phyloP scores from a whole-genome alignment of 2,329 filamentous ascomycete species.

The Diaporthe sp. region DNA sequence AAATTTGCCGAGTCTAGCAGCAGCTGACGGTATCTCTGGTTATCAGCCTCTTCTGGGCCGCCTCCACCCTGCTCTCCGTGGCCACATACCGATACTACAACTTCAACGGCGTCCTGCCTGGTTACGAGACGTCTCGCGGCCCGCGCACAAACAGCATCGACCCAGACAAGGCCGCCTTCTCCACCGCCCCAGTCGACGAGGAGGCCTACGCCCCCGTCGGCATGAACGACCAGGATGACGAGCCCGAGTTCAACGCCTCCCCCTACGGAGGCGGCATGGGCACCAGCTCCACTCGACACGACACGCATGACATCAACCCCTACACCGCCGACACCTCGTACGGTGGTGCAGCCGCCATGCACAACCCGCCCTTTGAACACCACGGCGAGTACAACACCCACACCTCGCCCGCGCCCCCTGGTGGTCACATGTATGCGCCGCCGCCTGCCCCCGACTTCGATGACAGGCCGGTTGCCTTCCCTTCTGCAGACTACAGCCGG shows the following conservation, averaged over 20 bases:
- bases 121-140: conserved; percentile 63
- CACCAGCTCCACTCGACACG: conserved; percentile 46
- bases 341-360: conserved; percentile 41
- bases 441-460: conserved; percentile 59
- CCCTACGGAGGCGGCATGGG: conserved; percentile 42
- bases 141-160: conserved; percentile 67
- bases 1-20: conserved; percentile 20
- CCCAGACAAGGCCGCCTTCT: conserved; percentile 78
- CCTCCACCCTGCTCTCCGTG: conserved; percentile 68
- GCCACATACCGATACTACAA: conserved; percentile 74
- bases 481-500: conserved; percentile 69
- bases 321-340: conserved; percentile 42
- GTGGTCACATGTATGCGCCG: conserved; percentile 53
- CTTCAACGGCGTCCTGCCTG: conserved; percentile 72
- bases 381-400: conserved; percentile 63
- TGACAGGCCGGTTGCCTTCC: conserved; percentile 66
- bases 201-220: conserved; percentile 75
- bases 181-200: conserved; percentile 75
- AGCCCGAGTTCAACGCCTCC: conserved; percentile 43
- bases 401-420: conserved; percentile 23
- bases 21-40: conserved; percentile 36
- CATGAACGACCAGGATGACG: conserved; percentile 64
- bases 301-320: conserved; percentile 39
- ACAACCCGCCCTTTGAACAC: conserved; percentile 62
- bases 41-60: conserved; percentile 67